A percentile compares a stretch with the other conserved stretches of the same genome.
Evolutionary conservation across 371 early-diverging fungal genomes (phyloP).

Genomic region (Lichtheimia hyalospora): DNA sequence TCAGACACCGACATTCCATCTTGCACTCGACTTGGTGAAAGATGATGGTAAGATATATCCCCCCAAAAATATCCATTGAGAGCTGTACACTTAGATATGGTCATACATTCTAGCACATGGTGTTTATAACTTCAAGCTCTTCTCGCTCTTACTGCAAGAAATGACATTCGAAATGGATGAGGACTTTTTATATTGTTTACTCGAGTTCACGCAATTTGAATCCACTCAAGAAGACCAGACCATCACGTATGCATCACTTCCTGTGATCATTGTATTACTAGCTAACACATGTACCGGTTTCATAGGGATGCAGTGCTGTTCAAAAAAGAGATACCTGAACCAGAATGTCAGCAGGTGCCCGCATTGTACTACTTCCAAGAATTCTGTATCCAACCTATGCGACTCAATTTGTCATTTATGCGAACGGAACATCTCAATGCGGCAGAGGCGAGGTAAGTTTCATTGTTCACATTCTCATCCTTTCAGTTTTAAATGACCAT

Average conservation of each 20-base stretch:
- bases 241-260: too few species aligned
- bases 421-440: conserved; percentile 62
- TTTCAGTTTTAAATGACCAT: neutral
- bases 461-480: neutral
- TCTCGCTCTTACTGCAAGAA: conserved; percentile 82
- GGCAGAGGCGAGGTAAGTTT: conserved; percentile 30
- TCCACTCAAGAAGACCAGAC: conserved; percentile 17
- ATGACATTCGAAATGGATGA: conserved; percentile 87
- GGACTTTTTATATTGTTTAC: conserved; percentile 71
- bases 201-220: conserved; percentile 76
- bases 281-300: too few species aligned
- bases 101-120: conserved; percentile 56
- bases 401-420: conserved; percentile 82
- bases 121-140: conserved; percentile 80
- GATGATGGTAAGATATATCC: conserved; percentile 51
- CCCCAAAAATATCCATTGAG: too few species aligned
- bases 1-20: conserved; percentile 52
- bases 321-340: conserved; percentile 50
- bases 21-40: conserved; percentile 68
- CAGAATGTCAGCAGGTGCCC: conserved; percentile 51
- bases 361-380: conserved; percentile 85
- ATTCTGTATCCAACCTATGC: conserved; percentile 85
- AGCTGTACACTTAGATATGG: neutral
- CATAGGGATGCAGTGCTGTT: conserved; percentile 33
- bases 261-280: too few species aligned